These are phyloP conservation scores for Conidiobolus incongruus DNA, from an alignment of 371 early-diverging fungal species.

Conservation along the genomic window DNA sequence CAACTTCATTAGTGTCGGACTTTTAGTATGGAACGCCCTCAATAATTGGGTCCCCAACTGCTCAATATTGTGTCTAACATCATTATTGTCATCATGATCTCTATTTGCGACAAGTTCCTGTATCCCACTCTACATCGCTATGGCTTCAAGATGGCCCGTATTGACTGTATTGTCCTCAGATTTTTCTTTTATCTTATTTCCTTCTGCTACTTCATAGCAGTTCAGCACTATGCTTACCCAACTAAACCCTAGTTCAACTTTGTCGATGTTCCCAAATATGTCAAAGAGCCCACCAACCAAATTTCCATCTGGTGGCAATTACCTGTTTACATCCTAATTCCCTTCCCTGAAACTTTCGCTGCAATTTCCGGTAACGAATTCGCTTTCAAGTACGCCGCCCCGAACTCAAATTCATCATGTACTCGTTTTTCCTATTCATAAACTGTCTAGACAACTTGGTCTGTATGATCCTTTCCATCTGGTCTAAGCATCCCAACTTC, in stretches of 20 bases:
- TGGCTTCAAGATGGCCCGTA: constrained; percentile 38
- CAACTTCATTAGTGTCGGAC: constrained; percentile 48
- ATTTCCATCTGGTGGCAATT: constrained; percentile 42
- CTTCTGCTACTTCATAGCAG: constrained; percentile 40
- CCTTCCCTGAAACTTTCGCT: constrained; percentile 25
- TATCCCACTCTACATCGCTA: constrained; percentile 40
- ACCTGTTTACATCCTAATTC: constrained; percentile 37
- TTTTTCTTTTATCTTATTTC: constrained; percentile 33
- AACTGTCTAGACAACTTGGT: constrained; percentile 37
- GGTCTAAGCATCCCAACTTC: constrained; percentile 38
- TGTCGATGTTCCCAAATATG: constrained; percentile 9
- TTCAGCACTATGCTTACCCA: constrained; percentile 40
- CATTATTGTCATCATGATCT: constrained; percentile 41
- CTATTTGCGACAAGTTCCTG: constrained; percentile 34
- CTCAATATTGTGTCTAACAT: constrained; percentile 18
- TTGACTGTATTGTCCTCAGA: constrained; percentile 45
- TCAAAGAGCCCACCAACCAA: constrained; percentile 8
- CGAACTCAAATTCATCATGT: constrained; percentile 51
- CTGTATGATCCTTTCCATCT: constrained; percentile 35
- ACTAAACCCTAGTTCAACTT: constrained; percentile 24
- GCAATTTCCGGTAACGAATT: constrained; percentile 54
- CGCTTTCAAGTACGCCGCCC: constrained; percentile 51
- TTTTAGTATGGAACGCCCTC: constrained; percentile 27
- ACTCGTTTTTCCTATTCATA: constrained; percentile 40
- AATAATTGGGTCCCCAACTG: constrained; percentile 24